These are phyloP conservation scores for Euphorbia pulcherrima DNA, from an alignment of 345 rosid species.

Conservation along the genomic window DNA sequence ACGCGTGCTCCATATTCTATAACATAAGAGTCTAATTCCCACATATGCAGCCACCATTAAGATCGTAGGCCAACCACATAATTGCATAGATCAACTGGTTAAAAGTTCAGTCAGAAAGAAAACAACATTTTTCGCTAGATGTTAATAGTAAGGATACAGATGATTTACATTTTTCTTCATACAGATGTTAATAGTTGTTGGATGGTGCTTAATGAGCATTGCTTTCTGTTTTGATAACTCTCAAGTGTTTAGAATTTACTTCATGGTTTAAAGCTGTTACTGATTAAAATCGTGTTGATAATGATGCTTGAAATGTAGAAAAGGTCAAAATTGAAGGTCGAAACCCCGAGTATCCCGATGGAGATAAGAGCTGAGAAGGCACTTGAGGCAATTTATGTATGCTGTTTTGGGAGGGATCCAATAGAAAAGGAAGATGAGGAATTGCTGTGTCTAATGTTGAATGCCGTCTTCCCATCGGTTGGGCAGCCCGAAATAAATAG, in stretches of 20 bases:
- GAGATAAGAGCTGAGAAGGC: conserved; percentile 76
- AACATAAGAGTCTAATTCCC: not conserved
- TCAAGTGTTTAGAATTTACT: not conserved
- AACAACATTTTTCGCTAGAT: not conserved
- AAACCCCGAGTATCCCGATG: conserved; percentile 66
- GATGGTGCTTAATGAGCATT: not conserved
- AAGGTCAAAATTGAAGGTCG: conserved; percentile 61
- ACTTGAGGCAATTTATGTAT: conserved; percentile 71
- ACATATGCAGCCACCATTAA: not conserved
- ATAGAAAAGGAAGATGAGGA: conserved; percentile 74
- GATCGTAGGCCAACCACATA: not conserved
- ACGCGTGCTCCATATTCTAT: too few species aligned
- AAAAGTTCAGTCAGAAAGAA: not conserved
- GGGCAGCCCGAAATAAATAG: conserved; percentile 46
- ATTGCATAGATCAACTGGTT: not conserved
- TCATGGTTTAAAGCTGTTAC: not conserved
- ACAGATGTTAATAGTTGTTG: not conserved
- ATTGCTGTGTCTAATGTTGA: conserved; percentile 54
- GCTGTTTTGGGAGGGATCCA: conserved; percentile 68
- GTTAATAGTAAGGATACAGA: not conserved
- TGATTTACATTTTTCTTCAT: not conserved
- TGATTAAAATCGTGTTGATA: not conserved
- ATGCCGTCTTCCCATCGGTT: conserved; percentile 67
- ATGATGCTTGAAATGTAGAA: conserved; percentile 41
- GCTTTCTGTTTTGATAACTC: not conserved